Evolutionary conservation across 345 rosid genomes (phyloP), one percentile per base, ranked within the genome.

Genomic region (Ailanthus altissimus): DNA sequence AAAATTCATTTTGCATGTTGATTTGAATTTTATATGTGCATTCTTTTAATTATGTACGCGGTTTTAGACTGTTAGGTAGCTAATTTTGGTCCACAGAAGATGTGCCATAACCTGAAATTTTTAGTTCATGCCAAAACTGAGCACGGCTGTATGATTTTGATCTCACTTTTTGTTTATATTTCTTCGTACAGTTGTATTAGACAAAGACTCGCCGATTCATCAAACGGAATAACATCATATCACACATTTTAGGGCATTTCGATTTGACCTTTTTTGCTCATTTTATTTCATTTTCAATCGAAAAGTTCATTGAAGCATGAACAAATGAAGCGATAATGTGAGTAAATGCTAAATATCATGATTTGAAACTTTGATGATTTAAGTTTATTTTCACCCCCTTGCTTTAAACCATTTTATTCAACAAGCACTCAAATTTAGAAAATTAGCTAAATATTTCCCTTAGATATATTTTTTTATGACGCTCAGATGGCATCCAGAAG

Each of bases 101-200:
- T 38, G 70, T 21, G 67, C 57, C 56, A 9, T 1, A 2, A 50
- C 57, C 21, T 53, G 57, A 53, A 20, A 53, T 26, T 28, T 49
- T 59, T 46, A 62, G 63, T 40, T 15, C 58, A 28, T 72, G 67
- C 25, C 73, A 54, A 64, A 72, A 54, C 15, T 54, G 5, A 72
- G 72, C 7, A 45, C 43, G 14, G 65, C 65, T 50, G 75, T 25
- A 36, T 47, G 69, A 73, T 59, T 45, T 73, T 43, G 67, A 73
- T 60, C 65, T 56, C 12, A 42, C 5, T 23, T 54, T 72, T 57
- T 72, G 74, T 54, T 38, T 71, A 3, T 53, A 53, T 20, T 71
- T 36, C 11, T 12, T 1, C 2, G 7, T 23, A 58, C 43, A 72
- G 75, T 72, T 58, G 75, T 23, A 2, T 0, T 2, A 26, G 66